Evolutionary conservation across 169 alveolate genomes (phyloP), one percentile per base, ranked within the genome.

Genomic region (Hammondia hammondi): DNA sequence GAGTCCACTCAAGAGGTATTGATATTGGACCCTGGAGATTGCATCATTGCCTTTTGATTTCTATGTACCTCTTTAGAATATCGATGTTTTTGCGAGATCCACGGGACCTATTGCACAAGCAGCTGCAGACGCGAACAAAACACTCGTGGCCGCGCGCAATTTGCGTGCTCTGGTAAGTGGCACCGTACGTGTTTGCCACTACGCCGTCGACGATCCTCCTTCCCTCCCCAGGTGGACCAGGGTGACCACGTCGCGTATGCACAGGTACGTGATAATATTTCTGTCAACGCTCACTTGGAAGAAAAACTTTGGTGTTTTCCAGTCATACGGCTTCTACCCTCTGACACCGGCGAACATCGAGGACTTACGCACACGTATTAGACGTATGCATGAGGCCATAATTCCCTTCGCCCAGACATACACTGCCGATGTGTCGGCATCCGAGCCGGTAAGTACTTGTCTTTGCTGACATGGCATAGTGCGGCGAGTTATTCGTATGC

Each of bases 271-370:
- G 43, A 52, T 29, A 12, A 73, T 14, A 73, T 37, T 35, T 37
- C 17, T 70, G 17, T 21, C 21, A 43, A 9, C 32, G 6, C 12
- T 1, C 24, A 77, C 19, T 9, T 67, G 10, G n/a, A 21, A 0
- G 77, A 0, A 73, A 24, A 52, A 0, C 57, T 6, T 19, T 82
- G 70, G 0, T 6, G 71, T 5, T 39, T 82, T 17, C n/a, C 72
- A 82, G 90, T 39, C 90, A 45, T 82, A 82, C 35, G 90, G 90
- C 52, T 82, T 82, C 35, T 82, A 82, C 70, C 90, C 90, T 43
- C 57, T 82, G 9, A 29, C 37, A 24, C 24, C 70, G 39, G 70
- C 32, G 14, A 82, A 27, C 43, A 43, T 82, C 3, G 90, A 82
- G 90, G 57, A 39, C 5, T 0, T 82, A 21, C 90, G 90, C 71